These are phyloP conservation scores for Trifolium pratense DNA, from an alignment of 306 rosid species.

Conservation along the genomic window DNA sequence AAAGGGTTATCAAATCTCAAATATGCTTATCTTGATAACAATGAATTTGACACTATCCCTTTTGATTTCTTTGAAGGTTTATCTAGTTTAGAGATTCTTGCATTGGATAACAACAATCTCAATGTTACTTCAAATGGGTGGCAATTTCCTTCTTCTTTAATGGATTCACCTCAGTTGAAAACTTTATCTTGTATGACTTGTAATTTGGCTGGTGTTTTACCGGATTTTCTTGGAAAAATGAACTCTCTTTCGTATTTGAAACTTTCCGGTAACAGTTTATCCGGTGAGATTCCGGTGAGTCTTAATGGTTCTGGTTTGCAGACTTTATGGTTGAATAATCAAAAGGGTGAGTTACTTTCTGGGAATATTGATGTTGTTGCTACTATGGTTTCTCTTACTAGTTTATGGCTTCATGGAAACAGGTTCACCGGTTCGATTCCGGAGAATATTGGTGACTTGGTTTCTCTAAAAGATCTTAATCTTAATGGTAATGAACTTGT, in stretches of 20 bases:
- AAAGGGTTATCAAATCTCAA: constrained; percentile 56
- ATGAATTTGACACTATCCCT: constrained; percentile 80
- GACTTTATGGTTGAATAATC: constrained; percentile 78
- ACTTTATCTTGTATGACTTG: constrained; percentile 69
- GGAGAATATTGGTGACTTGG: constrained; percentile 63
- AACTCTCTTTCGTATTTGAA: constrained; percentile 63
- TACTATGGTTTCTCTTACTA: constrained; percentile 64
- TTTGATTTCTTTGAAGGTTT: constrained; percentile 74
- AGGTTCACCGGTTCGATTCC: constrained; percentile 76
- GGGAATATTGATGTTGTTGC: constrained; percentile 71
- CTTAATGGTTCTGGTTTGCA: constrained; percentile 52
- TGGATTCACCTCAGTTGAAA: constrained; percentile 57
- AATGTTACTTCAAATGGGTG: constrained; percentile 77
- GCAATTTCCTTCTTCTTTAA: constrained; percentile 60
- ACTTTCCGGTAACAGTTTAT: constrained; percentile 63
- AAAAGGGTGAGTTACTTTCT: constrained; percentile 54
- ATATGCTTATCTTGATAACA: constrained; percentile 63
- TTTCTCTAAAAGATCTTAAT: constrained; percentile 68
- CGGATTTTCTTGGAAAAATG: constrained; percentile 70
- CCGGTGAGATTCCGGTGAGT: constrained; percentile 62
- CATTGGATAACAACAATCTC: constrained; percentile 66
- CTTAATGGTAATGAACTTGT: constrained; percentile 80
- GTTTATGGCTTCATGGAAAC: constrained; percentile 93
- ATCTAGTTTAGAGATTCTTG: constrained; percentile 61
- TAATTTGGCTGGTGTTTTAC: constrained; percentile 77